Base-by-base conservation (phyloP, 768 basidiomycete genomes). In the Amanita pallidorosea region DNA sequence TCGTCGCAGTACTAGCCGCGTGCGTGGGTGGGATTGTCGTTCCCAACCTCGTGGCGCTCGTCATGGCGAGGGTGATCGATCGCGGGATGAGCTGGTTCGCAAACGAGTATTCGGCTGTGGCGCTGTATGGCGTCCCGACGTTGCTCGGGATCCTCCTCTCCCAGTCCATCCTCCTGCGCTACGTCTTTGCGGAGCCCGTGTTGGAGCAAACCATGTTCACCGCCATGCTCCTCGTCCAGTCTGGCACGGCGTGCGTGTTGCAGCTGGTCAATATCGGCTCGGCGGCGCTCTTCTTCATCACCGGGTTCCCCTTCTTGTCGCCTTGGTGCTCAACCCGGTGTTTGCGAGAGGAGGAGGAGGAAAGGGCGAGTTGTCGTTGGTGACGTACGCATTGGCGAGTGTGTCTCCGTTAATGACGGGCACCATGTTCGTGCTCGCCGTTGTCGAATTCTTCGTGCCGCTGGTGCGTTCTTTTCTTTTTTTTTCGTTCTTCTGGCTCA, bases 361-460 rank as follows among this genome's bases (percentile, higher is more conserved):
- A 3, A 47, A 47, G 36, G 59, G 0, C 20, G 57, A 66, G 11
- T 65, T 87, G 23, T 77, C 81, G 38, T 63, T 86, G 37, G 68
- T 70, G 67, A 76, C 76, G 2, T 92, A 93, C 59, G 76, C 72
- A 0, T 43, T 88, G 18, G 87, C 74, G 0, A 75, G 79, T 65
- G 52, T 69, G 9, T 60, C 77, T 38, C 81, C 80, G 7, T 62
- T 88, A 22, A 60, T 80, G 8, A 69, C 75, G 0, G 83, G 85
- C 18, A 65, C 74, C 0, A 72, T 86, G 57, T 60, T 88, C 31
- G 60, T 80, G 35, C 63, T 76, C 37, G 73, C 80, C 5, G 79
- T 85, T 3, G 57, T 89, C 38, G 88, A 94, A 41, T 85, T 97
- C 18, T 96, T 98, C 59, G 89, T 95, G 0, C 95, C 95, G 6